Conservation (phyloP, 1,284 basidiomycete genomes). For the Trichosporon inkin region DNA sequence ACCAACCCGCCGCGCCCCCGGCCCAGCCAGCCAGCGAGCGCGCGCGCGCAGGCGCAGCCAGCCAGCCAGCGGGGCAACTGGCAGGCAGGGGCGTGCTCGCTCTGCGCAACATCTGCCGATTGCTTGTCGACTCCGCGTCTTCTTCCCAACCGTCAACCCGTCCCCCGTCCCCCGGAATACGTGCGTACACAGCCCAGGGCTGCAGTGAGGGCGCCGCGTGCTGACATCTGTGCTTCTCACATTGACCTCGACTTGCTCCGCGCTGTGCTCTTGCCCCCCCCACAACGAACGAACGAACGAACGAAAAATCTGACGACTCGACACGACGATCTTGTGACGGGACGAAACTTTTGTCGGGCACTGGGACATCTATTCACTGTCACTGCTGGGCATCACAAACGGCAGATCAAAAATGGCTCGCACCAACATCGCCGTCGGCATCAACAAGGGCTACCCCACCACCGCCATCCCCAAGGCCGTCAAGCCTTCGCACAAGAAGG, state of each 20-base stretch:
- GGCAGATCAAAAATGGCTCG: conserved; percentile 19
- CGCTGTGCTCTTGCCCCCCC: conserved; percentile 9
- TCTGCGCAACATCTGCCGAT: not conserved
- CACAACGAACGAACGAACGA: conserved; percentile 4
- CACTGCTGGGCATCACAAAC: not conserved
- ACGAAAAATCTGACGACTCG: not conserved
- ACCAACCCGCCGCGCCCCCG: no score
- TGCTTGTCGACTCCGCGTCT: not conserved
- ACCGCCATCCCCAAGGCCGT: conserved; percentile 73
- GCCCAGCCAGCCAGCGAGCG: not conserved
- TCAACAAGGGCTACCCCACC: conserved; percentile 90
- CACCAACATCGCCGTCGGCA: conserved; percentile 81
- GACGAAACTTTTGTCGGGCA: not conserved
- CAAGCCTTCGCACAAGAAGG: conserved; percentile 90
- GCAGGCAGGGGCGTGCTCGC: not conserved
- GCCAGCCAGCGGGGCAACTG: no score
- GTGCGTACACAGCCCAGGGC: not conserved
- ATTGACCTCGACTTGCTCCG: not conserved
- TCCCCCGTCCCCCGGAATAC: no score
- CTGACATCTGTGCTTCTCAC: not conserved
- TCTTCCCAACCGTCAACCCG: conserved; percentile 5
- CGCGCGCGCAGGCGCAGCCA: not conserved
- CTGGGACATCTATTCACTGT: not conserved
- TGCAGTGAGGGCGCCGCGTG: not conserved
- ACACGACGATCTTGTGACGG: not conserved